Conservation (phyloP, 192 early-diverging fungal genomes). For the Entomortierella beljakovae region DNA sequence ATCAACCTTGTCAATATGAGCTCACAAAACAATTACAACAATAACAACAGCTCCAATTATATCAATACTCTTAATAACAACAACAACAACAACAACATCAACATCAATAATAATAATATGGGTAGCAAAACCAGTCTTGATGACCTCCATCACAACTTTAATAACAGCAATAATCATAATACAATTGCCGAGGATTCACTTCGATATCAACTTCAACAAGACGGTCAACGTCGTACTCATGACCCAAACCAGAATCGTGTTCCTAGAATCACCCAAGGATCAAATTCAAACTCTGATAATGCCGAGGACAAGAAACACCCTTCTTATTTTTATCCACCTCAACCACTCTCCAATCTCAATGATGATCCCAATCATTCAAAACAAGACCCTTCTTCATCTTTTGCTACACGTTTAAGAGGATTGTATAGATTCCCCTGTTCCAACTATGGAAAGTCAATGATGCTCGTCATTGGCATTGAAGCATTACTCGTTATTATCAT, state of each 20-base stretch:
- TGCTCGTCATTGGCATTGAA: constrained; percentile 26
- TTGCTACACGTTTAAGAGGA: constrained; percentile 7
- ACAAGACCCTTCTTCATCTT: neutral
- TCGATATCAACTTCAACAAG: neutral
- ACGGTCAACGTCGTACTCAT: neutral
- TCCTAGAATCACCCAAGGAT: neutral
- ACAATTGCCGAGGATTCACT: neutral
- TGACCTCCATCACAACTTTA: neutral
- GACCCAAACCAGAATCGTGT: neutral
- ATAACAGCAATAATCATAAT: neutral
- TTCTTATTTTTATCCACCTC: constrained; percentile 40
- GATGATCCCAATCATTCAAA: neutral
- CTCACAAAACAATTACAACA: neutral
- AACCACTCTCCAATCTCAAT: constrained; percentile 4
- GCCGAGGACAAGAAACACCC: constrained; percentile 2
- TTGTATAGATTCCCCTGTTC: constrained; percentile 35
- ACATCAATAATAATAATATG: constrained; percentile 7
- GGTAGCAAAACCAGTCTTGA: neutral
- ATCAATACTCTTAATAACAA: constrained; percentile 11
- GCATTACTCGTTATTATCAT: constrained; percentile 46
- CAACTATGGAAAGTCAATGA: constrained; percentile 28
- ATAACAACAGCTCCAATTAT: neutral
- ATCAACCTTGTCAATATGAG: neutral
- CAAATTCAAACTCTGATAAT: neutral
- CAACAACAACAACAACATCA: neutral